Evolutionary conservation across 305 asterid species (phyloP).

Genomic region (Striga hermonthica): DNA sequence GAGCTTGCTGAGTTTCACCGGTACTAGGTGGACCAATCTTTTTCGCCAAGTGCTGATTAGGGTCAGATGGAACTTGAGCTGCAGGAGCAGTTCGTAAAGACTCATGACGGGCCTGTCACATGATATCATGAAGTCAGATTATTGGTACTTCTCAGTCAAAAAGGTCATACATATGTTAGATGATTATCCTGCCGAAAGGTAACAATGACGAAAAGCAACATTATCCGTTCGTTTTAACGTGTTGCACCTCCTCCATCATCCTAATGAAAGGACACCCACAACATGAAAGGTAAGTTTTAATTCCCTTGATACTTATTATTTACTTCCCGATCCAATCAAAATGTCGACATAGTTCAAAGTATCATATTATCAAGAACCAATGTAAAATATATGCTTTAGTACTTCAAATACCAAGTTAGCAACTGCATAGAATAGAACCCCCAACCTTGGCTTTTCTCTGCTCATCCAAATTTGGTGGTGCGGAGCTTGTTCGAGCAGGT

Average conservation of each 20-base stretch:
- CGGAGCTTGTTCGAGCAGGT: constrained; percentile 87
- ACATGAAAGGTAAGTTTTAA: neutral
- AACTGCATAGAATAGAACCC: constrained; percentile 20
- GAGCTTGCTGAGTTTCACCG: constrained; percentile 44
- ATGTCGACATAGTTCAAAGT: constrained; percentile 4
- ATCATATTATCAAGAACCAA: neutral
- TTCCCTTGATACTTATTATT: constrained; percentile 13
- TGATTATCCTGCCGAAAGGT: constrained; percentile 1
- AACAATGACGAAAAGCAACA: neutral
- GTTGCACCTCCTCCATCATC: neutral
- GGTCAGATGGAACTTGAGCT: constrained; percentile 47
- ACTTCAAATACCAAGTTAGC: constrained; percentile 14
- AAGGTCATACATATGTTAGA: constrained; percentile 17
- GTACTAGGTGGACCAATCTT: constrained; percentile 50
- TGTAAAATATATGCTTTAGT: constrained; percentile 14
- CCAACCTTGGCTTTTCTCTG: constrained; percentile 77
- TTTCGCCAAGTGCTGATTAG: constrained; percentile 59
- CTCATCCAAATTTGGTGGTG: constrained; percentile 91
- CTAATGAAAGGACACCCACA: neutral
- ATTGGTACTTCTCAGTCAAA: constrained; percentile 12
- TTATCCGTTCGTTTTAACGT: neutral
- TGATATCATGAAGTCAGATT: constrained; percentile 13
- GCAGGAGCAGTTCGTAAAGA: constrained; percentile 44
- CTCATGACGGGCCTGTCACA: constrained; percentile 54
- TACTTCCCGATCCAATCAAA: constrained; percentile 24